These are phyloP conservation scores for Phaffomyces antillensis DNA, from an alignment of 805 yeast species.

Conservation along the genomic window DNA sequence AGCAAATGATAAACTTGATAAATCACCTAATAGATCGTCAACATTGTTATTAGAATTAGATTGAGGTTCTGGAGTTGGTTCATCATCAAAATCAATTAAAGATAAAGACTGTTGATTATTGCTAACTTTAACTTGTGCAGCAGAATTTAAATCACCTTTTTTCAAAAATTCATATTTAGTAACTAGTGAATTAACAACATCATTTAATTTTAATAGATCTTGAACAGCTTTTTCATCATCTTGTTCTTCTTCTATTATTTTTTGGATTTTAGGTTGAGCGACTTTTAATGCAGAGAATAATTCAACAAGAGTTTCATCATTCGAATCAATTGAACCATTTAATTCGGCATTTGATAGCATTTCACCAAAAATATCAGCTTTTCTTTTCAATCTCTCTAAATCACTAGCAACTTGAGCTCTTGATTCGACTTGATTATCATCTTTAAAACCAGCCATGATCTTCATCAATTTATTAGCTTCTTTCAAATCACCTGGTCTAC, in stretches of 20 bases:
- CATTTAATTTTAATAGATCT: slow-evolving; percentile 64
- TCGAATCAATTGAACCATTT: slow-evolving; percentile 30
- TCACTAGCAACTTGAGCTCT: slow-evolving; percentile 78
- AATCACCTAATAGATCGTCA: slow-evolving; percentile 68
- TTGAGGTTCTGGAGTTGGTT: slow-evolving; percentile 15
- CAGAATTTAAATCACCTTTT: slow-evolving; percentile 53
- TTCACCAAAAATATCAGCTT: slow-evolving; percentile 80
- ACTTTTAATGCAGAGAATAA: slow-evolving; percentile 71
- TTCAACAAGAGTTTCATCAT: slow-evolving; percentile 69
- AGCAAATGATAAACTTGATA: slow-evolving; percentile 48
- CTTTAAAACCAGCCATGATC: slow-evolving; percentile 95
- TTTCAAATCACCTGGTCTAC: slow-evolving; percentile 88
- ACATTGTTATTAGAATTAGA: slow-evolving; percentile 33
- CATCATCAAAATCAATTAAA: slow-evolving; percentile 71
- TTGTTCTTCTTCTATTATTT: slow-evolving; percentile 74
- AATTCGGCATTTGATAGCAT: slow-evolving; percentile 57
- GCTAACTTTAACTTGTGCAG: slow-evolving; percentile 39
- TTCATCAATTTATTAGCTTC: slow-evolving; percentile 98
- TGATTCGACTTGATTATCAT: slow-evolving; percentile 59
- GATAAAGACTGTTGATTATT: slow-evolving; percentile 33
- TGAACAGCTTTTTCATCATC: slow-evolving; percentile 61
- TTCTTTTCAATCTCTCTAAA: slow-evolving; percentile 73
- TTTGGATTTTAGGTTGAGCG: slow-evolving; percentile 81
- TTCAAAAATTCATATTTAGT: slow-evolving; percentile 60
- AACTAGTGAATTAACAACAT: slow-evolving; percentile 61